phyloP scores from a whole-genome alignment of 768 basidiomycete species.

The Tylopilus balloui region DNA sequence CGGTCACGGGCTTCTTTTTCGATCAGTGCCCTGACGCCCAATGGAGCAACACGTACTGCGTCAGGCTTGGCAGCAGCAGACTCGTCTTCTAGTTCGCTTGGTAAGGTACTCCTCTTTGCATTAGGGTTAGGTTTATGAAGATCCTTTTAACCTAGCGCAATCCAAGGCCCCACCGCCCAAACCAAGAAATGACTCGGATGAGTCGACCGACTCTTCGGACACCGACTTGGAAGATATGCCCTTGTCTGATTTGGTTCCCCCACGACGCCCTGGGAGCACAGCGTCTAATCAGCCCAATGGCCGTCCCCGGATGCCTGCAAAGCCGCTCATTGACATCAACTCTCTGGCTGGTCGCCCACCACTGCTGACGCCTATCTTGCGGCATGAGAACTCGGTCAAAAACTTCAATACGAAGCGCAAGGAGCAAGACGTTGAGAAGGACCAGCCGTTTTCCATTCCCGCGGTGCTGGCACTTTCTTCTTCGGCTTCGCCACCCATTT shows the following conservation, averaged over 20 bases:
- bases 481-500: slow-evolving; percentile 17
- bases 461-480: slow-evolving; percentile 20
- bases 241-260: slow-evolving; percentile 55
- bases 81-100: slow-evolving; percentile 21
- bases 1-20: slow-evolving; percentile 53
- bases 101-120: slow-evolving; percentile 24
- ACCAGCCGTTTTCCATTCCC: slow-evolving; percentile 30
- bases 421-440: slow-evolving; percentile 21
- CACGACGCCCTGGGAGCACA: slow-evolving; percentile 65
- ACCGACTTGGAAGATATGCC: slow-evolving; percentile 59
- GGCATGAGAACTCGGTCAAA: slow-evolving; percentile 29
- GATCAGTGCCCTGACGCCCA: slow-evolving; percentile 53
- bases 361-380: slow-evolving; percentile 27
- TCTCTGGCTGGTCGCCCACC: slow-evolving; percentile 35
- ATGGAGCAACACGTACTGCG: slow-evolving; percentile 48
- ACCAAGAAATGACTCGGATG: slow-evolving; percentile 16
- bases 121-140: neutral
- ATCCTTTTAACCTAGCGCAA: slow-evolving; percentile 6
- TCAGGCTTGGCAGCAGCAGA: slow-evolving; percentile 36
- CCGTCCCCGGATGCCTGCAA: slow-evolving; percentile 33
- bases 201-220: slow-evolving; percentile 31
- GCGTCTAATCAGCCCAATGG: slow-evolving; percentile 31
- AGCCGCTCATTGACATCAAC: slow-evolving; percentile 42
- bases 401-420: slow-evolving; percentile 12
- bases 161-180: slow-evolving; percentile 1